Percentiles rank a stretch among this genome's conserved stretches.
phyloP scores from a whole-genome alignment of 768 basidiomycete species.

The Podaxis carcinomalis region DNA sequence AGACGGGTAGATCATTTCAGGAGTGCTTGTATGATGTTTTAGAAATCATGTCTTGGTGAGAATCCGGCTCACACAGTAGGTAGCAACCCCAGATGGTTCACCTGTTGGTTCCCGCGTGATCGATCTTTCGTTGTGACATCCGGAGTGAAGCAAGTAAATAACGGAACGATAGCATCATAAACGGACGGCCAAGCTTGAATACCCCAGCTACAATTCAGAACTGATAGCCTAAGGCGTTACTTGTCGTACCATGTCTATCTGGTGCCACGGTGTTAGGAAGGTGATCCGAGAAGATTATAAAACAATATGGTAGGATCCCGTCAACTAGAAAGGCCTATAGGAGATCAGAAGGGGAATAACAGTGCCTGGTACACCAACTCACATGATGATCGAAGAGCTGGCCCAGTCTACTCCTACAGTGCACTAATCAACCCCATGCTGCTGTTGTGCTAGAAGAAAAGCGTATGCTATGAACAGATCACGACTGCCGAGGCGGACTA shows the following conservation, averaged over 20 bases:
- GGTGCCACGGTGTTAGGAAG: not conserved
- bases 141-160: not conserved
- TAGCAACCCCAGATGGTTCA: not conserved
- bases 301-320: not conserved
- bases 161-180: not conserved
- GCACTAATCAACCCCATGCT: slow-evolving; percentile 34
- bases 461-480: not conserved
- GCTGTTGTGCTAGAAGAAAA: slow-evolving; percentile 32
- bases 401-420: no score
- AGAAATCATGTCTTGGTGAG: no score
- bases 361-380: not conserved
- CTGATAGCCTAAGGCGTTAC: not conserved
- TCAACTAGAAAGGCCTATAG: not conserved
- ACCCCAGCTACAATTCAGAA: not conserved
- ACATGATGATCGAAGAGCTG: not conserved
- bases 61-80: not conserved
- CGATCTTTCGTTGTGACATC: not conserved
- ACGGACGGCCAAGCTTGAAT: not conserved
- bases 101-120: not conserved
- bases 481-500: not conserved
- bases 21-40: no score
- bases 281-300: not conserved
- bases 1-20: no score
- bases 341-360: not conserved
- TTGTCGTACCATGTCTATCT: not conserved